Evolutionary conservation across 2,329 filamentous ascomycete genomes (phyloP), one percentile per base, ranked within the genome.

Genomic region (Colletotrichum sp.): DNA sequence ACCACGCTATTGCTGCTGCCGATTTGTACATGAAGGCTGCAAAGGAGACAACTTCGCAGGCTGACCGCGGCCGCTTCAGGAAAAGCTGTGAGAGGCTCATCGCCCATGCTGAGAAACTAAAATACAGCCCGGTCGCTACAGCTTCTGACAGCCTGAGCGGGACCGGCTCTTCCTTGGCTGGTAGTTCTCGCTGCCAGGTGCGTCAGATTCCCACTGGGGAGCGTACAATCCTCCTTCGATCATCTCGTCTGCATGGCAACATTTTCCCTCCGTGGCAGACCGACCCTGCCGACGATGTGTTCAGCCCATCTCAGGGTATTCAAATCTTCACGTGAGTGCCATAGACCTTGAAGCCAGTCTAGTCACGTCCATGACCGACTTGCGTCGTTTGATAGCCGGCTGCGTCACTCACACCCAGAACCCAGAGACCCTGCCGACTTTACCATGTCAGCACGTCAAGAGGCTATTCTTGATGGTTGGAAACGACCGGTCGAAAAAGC

Each of bases 191-290:
- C 30, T 74, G 74, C 16, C 74, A 91, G 28, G 89, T 86, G 12
- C 90, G 94, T 69, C 87, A 90, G 72, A 87, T 94, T 16, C 90
- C 95, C 4, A 94, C 90, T 6, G 88, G 89, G 18, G 96, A 98
- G 83, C 90, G 96, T 81, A 93, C 94, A 34, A 92, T 98, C 67
- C 84, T 99, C 10, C 87, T 95, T 3, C 92, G 93, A 81, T 92
- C 93, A 5, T 97, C 96, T 6, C 93, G 92, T 71, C 89, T 99
- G 24, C 95, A 98, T 82, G 95, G 94, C 1, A 94, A 93, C 80
- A 89, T 94, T 24, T 99, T 98, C 79, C 95, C 94, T 13, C 95
- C 95, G 0, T 99, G 97, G 97, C 90, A 90, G n/a, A 84, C 84
- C 3, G 87, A 92, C 32, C 93, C 95, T 1, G 82, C 84, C 5